Evolutionary conservation across 176 grass and related monocot genomes (phyloP), one percentile per base, ranked within the genome.

Genomic region (Musa troglodytarum): DNA sequence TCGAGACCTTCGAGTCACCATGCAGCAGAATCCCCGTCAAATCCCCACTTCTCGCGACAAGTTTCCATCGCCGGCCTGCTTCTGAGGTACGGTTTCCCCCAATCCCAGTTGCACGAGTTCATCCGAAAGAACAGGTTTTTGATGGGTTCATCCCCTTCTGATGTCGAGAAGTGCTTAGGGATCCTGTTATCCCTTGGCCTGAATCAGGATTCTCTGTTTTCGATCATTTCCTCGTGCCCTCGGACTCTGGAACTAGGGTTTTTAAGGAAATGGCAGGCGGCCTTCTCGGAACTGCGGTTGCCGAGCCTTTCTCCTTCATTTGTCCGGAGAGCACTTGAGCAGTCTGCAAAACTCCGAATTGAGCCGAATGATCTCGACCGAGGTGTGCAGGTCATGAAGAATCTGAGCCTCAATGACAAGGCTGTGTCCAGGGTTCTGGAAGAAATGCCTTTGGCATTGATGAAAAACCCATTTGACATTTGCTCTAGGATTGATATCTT

Each of bases 341-440:
- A 80, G 75, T 76, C 51, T 22, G 69, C 63, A 78, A 65, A 53
- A 24, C 68, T 75, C 63, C 19, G 50, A 24, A 73, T 63, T 61
- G 57, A 73, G 11, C 69, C 78, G 10, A 20, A 64, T 17, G 69
- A 80, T n/a, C 21, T 80, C 22, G 22, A 49, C 14, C 49, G 34
- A 1, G 49, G 34, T 73, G 69, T 73, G 25, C 49, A 10, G 50
- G 10, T 72, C 29, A 67, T 87, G 67, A 74, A 76, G 73, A 55
- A 65, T 74, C 21, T 78, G 21, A 78, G 67, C 28, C 81, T 87
- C 56, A 83, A 59, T 68, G 74, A 80, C 21, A 81, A 81, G 54
- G 77, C 85, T 10, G 1, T 87, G 2, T 59, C 20, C 51, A 74
- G 26, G 50, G 16, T 83, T 51, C 55, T 83, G 14, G 52, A 65